phyloP scores from a whole-genome alignment of 2,329 filamentous ascomycete genomes.

The Neofusicoccum laricinum region DNA sequence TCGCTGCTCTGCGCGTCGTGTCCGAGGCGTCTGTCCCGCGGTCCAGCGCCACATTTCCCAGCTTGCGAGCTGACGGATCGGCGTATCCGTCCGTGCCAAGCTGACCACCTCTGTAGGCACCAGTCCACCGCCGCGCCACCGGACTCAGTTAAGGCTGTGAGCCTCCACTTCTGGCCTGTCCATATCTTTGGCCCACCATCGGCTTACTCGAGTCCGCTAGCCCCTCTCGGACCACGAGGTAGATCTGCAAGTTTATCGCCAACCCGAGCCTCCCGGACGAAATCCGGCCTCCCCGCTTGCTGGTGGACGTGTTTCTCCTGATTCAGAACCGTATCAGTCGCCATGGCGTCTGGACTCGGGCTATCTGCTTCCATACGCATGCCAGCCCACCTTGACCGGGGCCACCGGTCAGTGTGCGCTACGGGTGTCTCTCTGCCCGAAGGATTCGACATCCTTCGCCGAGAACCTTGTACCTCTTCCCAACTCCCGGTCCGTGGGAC shows the following conservation, averaged over 20 bases:
- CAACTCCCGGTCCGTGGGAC: not conserved
- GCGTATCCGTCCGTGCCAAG: slow-evolving; percentile 3
- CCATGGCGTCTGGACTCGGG: not conserved
- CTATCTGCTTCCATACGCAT: not conserved
- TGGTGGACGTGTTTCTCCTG: not conserved
- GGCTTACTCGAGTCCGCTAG: not conserved
- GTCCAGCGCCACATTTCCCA: not conserved
- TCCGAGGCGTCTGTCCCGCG: not conserved
- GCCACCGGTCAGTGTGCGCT: not conserved
- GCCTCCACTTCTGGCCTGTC: not conserved
- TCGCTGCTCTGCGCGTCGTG: not conserved
- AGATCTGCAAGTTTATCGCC: not conserved
- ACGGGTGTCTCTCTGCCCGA: not conserved
- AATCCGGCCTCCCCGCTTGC: not conserved
- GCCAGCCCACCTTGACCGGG: not conserved
- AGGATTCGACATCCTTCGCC: not conserved
- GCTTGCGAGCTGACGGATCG: not conserved
- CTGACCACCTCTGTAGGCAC: slow-evolving; percentile 12
- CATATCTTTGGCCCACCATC: not conserved
- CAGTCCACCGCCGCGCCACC: not conserved
- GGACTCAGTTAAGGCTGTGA: slow-evolving; percentile 9
- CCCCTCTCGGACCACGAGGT: not conserved
- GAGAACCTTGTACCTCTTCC: not conserved
- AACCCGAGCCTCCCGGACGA: not conserved
- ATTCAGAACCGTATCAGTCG: not conserved